A percentile compares a stretch with the other conserved stretches of the same genome.
These are phyloP conservation scores for Entoloma clypeatum DNA, from an alignment of 1,284 basidiomycete genomes.

Conservation along the genomic window DNA sequence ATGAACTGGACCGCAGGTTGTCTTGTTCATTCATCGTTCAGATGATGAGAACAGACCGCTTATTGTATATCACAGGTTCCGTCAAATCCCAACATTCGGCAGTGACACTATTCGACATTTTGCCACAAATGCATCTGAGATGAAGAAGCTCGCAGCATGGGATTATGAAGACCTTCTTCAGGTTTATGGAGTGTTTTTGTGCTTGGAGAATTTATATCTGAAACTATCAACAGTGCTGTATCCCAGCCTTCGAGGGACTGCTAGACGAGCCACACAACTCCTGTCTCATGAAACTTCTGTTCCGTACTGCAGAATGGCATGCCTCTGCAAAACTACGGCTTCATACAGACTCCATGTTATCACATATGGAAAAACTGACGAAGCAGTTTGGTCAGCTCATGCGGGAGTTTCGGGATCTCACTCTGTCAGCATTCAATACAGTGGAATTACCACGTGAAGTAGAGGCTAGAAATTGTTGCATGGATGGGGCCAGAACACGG, in stretches of 20 bases:
- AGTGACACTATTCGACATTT: conserved; percentile 25
- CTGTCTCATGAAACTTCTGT: conserved; percentile 27
- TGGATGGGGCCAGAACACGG: too few species aligned
- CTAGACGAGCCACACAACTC: conserved; percentile 26
- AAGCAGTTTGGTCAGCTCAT: conserved; percentile 21
- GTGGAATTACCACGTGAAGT: conserved; percentile 27
- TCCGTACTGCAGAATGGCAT: conserved; percentile 31
- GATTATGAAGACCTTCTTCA: too few species aligned
- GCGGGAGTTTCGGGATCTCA: conserved; percentile 24
- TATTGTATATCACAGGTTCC: too few species aligned
- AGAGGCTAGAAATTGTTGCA: too few species aligned
- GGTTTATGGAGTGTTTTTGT: too few species aligned
- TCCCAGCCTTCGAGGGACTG: conserved; percentile 36
- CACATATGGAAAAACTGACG: conserved; percentile 21
- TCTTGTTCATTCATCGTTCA: neutral
- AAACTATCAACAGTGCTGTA: conserved; percentile 29
- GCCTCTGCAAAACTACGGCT: conserved; percentile 33
- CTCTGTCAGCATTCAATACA: conserved; percentile 21
- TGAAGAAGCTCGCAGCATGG: conserved; percentile 28
- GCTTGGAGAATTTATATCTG: too few species aligned
- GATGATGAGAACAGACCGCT: neutral
- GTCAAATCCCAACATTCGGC: conserved; percentile 25
- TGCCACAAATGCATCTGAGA: conserved; percentile 24
- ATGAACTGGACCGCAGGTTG: conserved; percentile 23
- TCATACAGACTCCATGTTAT: conserved; percentile 30